A percentile compares a stretch with the other conserved stretches of the same genome.
These are phyloP conservation scores for Boletus rubescentipes DNA, from an alignment of 768 basidiomycete genomes.

Conservation along the genomic window DNA sequence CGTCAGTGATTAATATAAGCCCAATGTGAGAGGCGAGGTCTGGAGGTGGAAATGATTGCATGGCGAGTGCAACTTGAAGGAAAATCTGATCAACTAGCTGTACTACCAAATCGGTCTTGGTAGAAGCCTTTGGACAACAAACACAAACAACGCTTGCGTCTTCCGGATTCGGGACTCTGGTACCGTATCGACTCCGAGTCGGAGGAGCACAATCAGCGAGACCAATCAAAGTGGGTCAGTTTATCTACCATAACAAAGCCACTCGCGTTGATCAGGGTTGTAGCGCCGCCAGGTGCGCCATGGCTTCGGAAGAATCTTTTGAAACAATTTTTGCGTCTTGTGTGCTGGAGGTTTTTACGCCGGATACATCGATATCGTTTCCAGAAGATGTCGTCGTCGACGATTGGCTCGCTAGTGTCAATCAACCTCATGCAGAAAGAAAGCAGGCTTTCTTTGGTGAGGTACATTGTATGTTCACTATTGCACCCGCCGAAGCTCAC, in stretches of 20 bases:
- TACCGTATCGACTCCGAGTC: too few relatives aligned
- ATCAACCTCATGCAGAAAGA: slow-evolving; percentile 46
- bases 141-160: slow-evolving; percentile 6
- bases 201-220: too few relatives aligned
- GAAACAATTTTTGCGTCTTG: slow-evolving; percentile 65
- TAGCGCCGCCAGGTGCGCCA: slow-evolving; percentile 1
- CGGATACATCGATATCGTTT: slow-evolving; percentile 61
- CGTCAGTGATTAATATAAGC: slow-evolving; percentile 65
- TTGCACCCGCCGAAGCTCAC: slow-evolving; percentile 17
- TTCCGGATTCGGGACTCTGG: too few relatives aligned
- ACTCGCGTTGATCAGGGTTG: not conserved
- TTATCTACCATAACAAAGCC: not conserved
- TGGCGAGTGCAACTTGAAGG: not conserved
- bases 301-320: slow-evolving; percentile 41
- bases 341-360: slow-evolving; percentile 60
- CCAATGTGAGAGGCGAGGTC: slow-evolving; percentile 50
- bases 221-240: not conserved
- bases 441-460: slow-evolving; percentile 75
- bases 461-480: slow-evolving; percentile 25
- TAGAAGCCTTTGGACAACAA: slow-evolving; percentile 22
- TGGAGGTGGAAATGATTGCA: slow-evolving; percentile 52
- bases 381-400: slow-evolving; percentile 47
- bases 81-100: slow-evolving; percentile 2
- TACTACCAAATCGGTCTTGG: slow-evolving; percentile 15
- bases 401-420: slow-evolving; percentile 55